These are phyloP conservation scores for Blastocystis sp. DNA, from an alignment of 352 stramenopile genomes.

Conservation along the genomic window DNA sequence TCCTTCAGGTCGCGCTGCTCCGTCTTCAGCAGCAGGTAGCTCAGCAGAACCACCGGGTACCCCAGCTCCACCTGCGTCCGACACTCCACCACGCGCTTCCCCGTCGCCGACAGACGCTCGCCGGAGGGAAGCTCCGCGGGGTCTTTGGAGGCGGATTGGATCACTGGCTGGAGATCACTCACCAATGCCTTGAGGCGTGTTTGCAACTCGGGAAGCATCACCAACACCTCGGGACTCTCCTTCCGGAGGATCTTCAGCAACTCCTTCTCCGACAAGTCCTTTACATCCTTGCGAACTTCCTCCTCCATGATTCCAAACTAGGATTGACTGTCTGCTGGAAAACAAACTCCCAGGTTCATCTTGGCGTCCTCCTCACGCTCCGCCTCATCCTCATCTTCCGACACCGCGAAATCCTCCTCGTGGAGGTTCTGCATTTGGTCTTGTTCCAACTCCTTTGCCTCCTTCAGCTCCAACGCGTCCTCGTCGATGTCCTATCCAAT, in stretches of 20 bases:
- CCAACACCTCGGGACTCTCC: conserved; percentile 29
- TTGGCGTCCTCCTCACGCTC: conserved; percentile 44
- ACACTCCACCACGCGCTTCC: not conserved
- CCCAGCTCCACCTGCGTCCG: not conserved
- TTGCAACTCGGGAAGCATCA: conserved; percentile 26
- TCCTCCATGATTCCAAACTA: conserved; percentile 33
- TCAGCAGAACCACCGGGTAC: conserved; percentile 1
- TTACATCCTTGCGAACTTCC: conserved; percentile 20
- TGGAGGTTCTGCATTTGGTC: conserved; percentile 15
- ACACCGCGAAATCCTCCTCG: conserved; percentile 30
- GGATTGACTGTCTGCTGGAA: not conserved
- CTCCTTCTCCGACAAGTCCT: conserved; percentile 7
- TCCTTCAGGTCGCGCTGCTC: not conserved
- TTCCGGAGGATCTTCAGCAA: conserved; percentile 23
- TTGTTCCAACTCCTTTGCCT: conserved; percentile 26
- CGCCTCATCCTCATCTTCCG: conserved; percentile 38
- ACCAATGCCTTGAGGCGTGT: not conserved
- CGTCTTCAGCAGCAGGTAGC: conserved; percentile 14
- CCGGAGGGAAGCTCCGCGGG: not conserved
- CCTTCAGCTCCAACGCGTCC: conserved; percentile 26
- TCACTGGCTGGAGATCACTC: not conserved
- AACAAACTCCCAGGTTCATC: conserved; percentile 22
- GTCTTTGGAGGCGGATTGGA: too few relatives aligned
- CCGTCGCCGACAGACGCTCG: not conserved
- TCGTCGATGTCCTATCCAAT: conserved; percentile 29